Percentiles rank a stretch among this genome's conserved stretches.
These are phyloP conservation scores for Pseudocohnilembus persalinus DNA, from an alignment of 169 alveolate genomes.

Conservation along the genomic window DNA sequence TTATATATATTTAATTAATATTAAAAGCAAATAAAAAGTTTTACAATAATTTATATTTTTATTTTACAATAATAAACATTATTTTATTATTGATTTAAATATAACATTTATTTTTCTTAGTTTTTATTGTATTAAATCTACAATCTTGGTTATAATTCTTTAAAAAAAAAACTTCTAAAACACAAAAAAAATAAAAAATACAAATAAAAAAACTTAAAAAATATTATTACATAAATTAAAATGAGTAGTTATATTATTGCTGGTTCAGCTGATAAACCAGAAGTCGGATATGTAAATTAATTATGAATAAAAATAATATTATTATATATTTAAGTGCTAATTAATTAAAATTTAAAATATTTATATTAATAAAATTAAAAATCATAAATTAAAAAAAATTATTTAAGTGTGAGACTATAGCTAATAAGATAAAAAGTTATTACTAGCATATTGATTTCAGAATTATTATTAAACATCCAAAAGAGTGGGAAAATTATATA, in stretches of 20 bases:
- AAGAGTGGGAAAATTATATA: slow-evolving; percentile 24
- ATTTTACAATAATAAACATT: too few relatives aligned
- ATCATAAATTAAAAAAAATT: neutral
- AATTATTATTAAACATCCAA: slow-evolving; percentile 25
- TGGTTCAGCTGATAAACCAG: slow-evolving; percentile 29
- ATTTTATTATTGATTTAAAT: too few relatives aligned
- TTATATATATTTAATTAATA: too few relatives aligned
- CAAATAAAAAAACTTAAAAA: too few relatives aligned
- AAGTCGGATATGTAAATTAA: slow-evolving; percentile 14
- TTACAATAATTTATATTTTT: too few relatives aligned
- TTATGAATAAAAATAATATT: neutral
- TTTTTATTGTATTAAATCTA: too few relatives aligned
- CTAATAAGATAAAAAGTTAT: slow-evolving; percentile 7
- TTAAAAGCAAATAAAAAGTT: too few relatives aligned
- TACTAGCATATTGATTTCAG: slow-evolving; percentile 27
- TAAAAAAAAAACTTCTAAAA: neutral
- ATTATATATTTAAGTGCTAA: neutral
- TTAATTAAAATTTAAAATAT: neutral
- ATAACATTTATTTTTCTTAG: too few relatives aligned
- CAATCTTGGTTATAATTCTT: neutral
- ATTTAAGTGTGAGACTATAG: slow-evolving; percentile 19
- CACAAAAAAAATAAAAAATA: too few relatives aligned
- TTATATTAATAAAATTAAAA: neutral
- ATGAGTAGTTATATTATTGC: slow-evolving; percentile 32
- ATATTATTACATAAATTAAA: neutral